A percentile compares a stretch with the other conserved stretches of the same genome.
These are phyloP conservation scores for Calonectria pteridis DNA, from an alignment of 2,329 filamentous ascomycete species.

Conservation along the genomic window DNA sequence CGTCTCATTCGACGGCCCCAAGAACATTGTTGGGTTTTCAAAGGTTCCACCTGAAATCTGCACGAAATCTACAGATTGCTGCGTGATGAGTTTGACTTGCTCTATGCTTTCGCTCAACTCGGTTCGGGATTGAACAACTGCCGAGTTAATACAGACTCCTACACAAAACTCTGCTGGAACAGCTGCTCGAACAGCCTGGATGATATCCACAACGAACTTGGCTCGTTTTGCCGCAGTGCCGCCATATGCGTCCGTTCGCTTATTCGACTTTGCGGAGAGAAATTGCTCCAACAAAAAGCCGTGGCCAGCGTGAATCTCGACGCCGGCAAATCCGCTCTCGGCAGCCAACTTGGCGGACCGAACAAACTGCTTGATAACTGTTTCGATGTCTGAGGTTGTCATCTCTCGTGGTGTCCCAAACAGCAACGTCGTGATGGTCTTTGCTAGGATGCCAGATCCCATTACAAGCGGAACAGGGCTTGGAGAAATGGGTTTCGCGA, in stretches of 20 bases:
- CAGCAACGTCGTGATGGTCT: neutral
- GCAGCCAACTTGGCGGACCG: neutral
- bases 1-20: conserved; percentile 25
- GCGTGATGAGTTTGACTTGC: conserved; percentile 64
- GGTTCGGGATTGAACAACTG: conserved; percentile 62
- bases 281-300: conserved; percentile 2
- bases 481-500: neutral
- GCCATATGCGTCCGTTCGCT: neutral
- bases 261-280: neutral
- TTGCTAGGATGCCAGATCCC: neutral
- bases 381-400: neutral
- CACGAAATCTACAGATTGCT: conserved; percentile 71
- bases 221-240: neutral
- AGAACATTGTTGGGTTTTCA: conserved; percentile 60
- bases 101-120: conserved; percentile 65
- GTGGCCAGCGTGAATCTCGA: neutral
- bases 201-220: conserved; percentile 1
- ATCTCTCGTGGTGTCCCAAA: neutral
- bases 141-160: conserved; percentile 53
- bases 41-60: conserved; percentile 74
- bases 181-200: neutral
- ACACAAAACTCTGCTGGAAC: neutral
- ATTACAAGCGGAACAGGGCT: neutral
- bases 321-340: neutral
- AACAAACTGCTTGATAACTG: neutral